Evolutionary conservation across 441 rosid genomes (phyloP).

Genomic region (Pelargonium fulgidum): DNA sequence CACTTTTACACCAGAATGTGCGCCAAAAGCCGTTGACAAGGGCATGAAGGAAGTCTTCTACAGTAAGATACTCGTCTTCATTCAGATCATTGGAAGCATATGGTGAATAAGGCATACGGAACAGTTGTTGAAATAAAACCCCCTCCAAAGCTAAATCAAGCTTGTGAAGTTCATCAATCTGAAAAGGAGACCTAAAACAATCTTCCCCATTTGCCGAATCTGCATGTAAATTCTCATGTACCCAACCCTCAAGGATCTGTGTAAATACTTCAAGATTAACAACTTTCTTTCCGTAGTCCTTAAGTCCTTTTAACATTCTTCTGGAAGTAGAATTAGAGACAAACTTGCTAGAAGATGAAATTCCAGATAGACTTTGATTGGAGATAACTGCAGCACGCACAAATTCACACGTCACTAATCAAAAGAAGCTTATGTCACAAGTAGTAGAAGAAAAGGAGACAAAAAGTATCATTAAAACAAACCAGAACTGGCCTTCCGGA

Average conservation of each 20-base stretch:
- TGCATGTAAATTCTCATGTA: slow-evolving; percentile 30
- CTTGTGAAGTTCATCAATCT: slow-evolving; percentile 40
- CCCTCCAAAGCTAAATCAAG: slow-evolving; percentile 68
- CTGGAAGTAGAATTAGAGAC: slow-evolving; percentile 35
- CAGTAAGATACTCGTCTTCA: slow-evolving; percentile 43
- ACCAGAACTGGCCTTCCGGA: slow-evolving; percentile 54
- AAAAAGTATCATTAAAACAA: slow-evolving; percentile 19
- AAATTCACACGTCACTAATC: slow-evolving; percentile 10
- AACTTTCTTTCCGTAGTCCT: slow-evolving; percentile 39
- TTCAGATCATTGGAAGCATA: slow-evolving; percentile 26
- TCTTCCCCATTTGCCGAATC: slow-evolving; percentile 25
- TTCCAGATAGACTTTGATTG: slow-evolving; percentile 33
- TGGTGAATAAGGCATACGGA: slow-evolving; percentile 49
- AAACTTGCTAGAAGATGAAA: slow-evolving; percentile 40
- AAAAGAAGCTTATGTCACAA: neutral
- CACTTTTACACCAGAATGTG: slow-evolving; percentile 54
- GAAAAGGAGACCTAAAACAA: slow-evolving; percentile 42
- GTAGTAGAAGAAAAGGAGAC: neutral
- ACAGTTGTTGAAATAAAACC: slow-evolving; percentile 51
- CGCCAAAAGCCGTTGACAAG: slow-evolving; percentile 48
- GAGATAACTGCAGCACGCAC: slow-evolving; percentile 38
- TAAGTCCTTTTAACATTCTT: slow-evolving; percentile 43
- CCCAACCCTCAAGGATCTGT: slow-evolving; percentile 42
- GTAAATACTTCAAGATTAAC: slow-evolving; percentile 34
- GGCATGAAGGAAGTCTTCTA: slow-evolving; percentile 55